Evolutionary conservation across 2,329 filamentous ascomycete genomes (phyloP).

Genomic region (Fusarium scirpi): DNA sequence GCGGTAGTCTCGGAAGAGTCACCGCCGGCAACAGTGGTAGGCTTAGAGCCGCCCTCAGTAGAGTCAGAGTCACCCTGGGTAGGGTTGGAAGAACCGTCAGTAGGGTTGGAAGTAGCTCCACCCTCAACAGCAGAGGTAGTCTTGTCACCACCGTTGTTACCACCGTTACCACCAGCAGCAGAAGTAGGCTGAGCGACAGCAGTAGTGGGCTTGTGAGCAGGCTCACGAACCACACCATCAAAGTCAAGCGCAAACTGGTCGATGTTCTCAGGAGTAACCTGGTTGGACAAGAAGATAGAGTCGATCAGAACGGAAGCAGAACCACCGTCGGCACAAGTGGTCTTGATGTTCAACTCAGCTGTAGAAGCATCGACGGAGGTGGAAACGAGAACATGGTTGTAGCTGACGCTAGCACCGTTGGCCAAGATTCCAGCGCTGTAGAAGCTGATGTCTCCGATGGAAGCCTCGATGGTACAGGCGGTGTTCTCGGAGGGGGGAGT

Average conservation of each 20-base stretch:
- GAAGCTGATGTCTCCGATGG: conserved; percentile 16
- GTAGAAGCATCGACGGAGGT: neutral
- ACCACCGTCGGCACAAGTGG: conserved; percentile 18
- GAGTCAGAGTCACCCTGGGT: neutral
- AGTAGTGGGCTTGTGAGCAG: neutral
- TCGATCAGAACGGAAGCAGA: conserved; percentile 23
- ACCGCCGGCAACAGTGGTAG: neutral
- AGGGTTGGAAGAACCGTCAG: neutral
- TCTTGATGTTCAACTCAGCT: conserved; percentile 13
- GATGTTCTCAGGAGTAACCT: conserved; percentile 39
- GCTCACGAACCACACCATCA: conserved; percentile 17
- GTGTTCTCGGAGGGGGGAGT: neutral
- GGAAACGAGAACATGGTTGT: conserved; percentile 2
- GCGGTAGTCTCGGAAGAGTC: neutral
- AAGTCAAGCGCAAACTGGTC: conserved; percentile 25
- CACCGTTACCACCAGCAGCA: neutral
- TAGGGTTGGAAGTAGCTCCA: neutral
- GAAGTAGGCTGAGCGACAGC: neutral
- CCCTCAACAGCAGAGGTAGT: neutral
- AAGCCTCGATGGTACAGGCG: conserved; percentile 26
- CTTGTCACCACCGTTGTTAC: neutral
- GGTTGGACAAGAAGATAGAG: conserved; percentile 39
- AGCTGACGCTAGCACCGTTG: neutral
- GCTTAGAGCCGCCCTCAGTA: neutral
- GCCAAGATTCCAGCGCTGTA: conserved; percentile 4